Conservation (phyloP, 257 asterid genomes). For the Nyctanthes arbortristis region DNA sequence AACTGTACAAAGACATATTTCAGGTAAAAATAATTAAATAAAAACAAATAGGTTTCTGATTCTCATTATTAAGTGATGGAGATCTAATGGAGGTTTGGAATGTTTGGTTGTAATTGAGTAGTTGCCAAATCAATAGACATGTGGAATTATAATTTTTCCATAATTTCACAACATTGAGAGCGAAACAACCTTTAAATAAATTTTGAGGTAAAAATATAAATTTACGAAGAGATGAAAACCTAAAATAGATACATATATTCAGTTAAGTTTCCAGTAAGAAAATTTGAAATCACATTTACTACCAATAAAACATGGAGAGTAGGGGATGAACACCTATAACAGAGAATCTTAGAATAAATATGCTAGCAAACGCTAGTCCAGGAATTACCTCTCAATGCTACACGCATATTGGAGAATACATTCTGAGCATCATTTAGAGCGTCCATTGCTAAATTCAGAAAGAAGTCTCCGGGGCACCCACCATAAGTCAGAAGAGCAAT, state of each 20-base stretch:
- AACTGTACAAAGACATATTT: conserved; percentile 50
- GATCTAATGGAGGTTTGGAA: too few relatives aligned
- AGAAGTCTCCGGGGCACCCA: conserved; percentile 61
- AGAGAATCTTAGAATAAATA: conserved; percentile 6
- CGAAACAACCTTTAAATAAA: too few relatives aligned
- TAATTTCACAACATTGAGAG: too few relatives aligned
- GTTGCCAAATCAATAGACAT: too few relatives aligned
- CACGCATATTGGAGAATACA: conserved; percentile 45
- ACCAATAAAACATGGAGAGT: background rate
- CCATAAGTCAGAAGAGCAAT: conserved; percentile 80
- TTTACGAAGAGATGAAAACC: background rate
- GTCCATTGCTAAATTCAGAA: conserved; percentile 43
- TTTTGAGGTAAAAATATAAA: conserved; percentile 11
- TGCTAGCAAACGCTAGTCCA: background rate
- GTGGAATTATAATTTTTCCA: too few relatives aligned
- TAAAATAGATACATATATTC: too few relatives aligned
- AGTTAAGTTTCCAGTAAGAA: too few relatives aligned
- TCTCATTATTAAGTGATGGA: too few relatives aligned
- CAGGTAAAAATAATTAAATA: background rate
- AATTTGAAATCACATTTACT: background rate
- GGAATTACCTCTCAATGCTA: conserved; percentile 69
- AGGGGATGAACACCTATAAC: background rate
- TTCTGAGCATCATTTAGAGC: conserved; percentile 56
- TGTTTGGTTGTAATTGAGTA: too few relatives aligned
- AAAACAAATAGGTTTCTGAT: too few relatives aligned